These are phyloP conservation scores for Hibiscus mutabilis DNA, from an alignment of 345 rosid genomes.

Conservation along the genomic window DNA sequence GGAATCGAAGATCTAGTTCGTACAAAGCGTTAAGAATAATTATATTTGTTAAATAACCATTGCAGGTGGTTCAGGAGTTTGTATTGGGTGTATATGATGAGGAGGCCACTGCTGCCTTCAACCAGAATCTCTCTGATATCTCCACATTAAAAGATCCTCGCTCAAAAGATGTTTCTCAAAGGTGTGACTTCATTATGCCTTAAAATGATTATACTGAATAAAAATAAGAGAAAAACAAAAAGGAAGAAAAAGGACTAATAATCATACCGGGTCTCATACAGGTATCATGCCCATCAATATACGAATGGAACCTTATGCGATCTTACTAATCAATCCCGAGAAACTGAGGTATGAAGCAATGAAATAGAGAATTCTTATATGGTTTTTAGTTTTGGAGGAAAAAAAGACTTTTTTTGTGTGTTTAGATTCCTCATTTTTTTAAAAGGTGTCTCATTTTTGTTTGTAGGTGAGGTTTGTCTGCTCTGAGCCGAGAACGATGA, in stretches of 20 bases:
- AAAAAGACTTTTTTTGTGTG: too few relatives aligned
- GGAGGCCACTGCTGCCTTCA: too few relatives aligned
- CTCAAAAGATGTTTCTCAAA: constrained; percentile 74
- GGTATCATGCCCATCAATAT: constrained; percentile 85
- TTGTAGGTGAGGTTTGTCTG: constrained; percentile 92
- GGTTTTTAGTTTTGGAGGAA: background rate
- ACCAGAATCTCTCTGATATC: too few relatives aligned
- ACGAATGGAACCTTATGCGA: constrained; percentile 88
- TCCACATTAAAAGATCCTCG: constrained; percentile 31
- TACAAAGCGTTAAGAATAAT: too few relatives aligned
- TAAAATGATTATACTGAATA: background rate
- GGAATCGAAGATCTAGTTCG: too few relatives aligned
- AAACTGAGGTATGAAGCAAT: constrained; percentile 81
- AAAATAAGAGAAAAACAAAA: background rate
- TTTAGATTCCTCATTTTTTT: background rate
- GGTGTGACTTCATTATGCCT: constrained; percentile 28
- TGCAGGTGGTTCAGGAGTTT: constrained; percentile 54
- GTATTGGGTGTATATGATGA: too few relatives aligned
- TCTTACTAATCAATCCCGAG: constrained; percentile 80
- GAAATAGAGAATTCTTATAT: background rate
- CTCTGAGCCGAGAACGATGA: constrained; percentile 82
- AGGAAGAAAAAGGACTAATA: background rate
- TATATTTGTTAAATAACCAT: too few relatives aligned
- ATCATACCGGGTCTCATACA: constrained; percentile 12
- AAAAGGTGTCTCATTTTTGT: background rate